Conservation (phyloP, 208 protist genomes). For the Phytomonas francai region DNA sequence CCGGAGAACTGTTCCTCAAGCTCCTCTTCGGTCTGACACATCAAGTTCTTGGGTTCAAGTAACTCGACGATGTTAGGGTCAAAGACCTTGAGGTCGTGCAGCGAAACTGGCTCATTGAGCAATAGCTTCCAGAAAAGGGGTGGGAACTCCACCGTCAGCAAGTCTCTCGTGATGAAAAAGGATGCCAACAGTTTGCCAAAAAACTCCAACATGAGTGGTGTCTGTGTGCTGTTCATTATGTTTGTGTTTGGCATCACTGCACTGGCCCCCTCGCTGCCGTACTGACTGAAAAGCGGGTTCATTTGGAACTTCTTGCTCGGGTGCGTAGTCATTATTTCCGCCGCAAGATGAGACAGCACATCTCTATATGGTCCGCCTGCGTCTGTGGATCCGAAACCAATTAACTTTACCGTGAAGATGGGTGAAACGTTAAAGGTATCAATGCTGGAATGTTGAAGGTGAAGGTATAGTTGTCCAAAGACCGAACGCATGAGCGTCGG, state of each 20-base stretch:
- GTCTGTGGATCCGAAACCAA: constrained; percentile 86
- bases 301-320: constrained; percentile 70
- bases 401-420: constrained; percentile 85
- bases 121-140: constrained; percentile 91
- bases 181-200: constrained; percentile 91
- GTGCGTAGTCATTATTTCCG: constrained; percentile 84
- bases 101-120: constrained; percentile 47
- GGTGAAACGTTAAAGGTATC: constrained; percentile 79
- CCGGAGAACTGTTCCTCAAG: constrained; percentile 80
- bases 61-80: constrained; percentile 51
- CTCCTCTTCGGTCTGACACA: constrained; percentile 61
- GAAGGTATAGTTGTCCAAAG: constrained; percentile 83
- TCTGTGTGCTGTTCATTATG: constrained; percentile 46
- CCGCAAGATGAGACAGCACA: constrained; percentile 78
- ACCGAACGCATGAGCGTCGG: constrained; percentile 72
- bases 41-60: constrained; percentile 48
- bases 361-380: constrained; percentile 89
- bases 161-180: constrained; percentile 83
- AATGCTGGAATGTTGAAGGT: constrained; percentile 55
- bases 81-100: constrained; percentile 51
- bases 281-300: constrained; percentile 85
- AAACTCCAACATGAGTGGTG: constrained; percentile 88
- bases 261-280: constrained; percentile 43
- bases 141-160: constrained; percentile 90
- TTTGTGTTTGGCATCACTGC: constrained; percentile 72